Conservation (phyloP, 495 filamentous ascomycete genomes). For the Gamarada debralockiae region DNA sequence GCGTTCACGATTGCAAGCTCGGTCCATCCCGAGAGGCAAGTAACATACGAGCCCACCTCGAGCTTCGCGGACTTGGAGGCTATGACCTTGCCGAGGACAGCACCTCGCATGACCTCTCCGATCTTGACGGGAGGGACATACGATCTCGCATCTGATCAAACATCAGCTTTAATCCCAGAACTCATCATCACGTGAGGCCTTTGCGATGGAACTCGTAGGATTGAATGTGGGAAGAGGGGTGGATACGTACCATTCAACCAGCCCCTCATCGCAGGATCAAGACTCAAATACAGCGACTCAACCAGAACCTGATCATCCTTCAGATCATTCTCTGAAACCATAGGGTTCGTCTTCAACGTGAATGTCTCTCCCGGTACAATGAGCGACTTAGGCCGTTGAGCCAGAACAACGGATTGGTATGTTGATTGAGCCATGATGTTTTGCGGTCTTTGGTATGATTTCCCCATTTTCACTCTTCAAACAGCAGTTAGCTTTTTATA, state of each 20-base stretch:
- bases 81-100: constrained; percentile 48
- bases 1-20: constrained; percentile 53
- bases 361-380: constrained; percentile 50
- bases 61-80: constrained; percentile 40
- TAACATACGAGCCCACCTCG: constrained; percentile 48
- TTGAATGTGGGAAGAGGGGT: neutral
- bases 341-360: constrained; percentile 39
- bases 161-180: neutral
- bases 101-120: constrained; percentile 65
- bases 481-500: too few relatives aligned
- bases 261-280: constrained; percentile 78
- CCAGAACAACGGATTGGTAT: constrained; percentile 45
- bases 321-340: constrained; percentile 43
- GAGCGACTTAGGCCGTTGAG: constrained; percentile 39
- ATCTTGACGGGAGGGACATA: constrained; percentile 65
- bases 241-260: constrained; percentile 52
- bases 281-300: constrained; percentile 64
- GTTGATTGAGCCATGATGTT: constrained; percentile 27
- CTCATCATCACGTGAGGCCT: too few relatives aligned
- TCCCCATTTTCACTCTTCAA: constrained; percentile 2
- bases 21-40: constrained; percentile 53
- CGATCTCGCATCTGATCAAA: constrained; percentile 51
- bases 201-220: too few relatives aligned
- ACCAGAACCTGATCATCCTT: constrained; percentile 59
- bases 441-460: constrained; percentile 9